Conservation (phyloP, 306 rosid genomes). For the Citrullus colocynthis region DNA sequence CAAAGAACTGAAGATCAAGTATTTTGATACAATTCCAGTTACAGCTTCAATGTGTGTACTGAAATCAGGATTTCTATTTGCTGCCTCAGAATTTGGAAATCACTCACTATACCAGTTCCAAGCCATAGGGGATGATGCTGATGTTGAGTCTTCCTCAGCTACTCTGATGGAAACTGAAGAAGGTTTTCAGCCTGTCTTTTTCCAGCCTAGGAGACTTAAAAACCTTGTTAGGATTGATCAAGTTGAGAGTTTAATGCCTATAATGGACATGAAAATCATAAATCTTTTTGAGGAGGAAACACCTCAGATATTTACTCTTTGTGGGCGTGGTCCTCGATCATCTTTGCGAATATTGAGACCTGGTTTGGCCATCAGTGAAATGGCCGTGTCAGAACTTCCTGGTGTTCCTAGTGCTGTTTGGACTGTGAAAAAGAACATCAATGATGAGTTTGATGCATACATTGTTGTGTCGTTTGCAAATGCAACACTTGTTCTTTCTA, state of each 20-base stretch:
- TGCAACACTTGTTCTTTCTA: conserved; percentile 90
- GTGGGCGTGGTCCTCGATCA: conserved; percentile 95
- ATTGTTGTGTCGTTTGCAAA: conserved; percentile 90
- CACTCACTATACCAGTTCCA: conserved; percentile 81
- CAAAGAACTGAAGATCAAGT: conserved; percentile 64
- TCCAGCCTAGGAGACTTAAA: conserved; percentile 72
- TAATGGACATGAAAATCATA: conserved; percentile 83
- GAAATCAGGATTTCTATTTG: conserved; percentile 79
- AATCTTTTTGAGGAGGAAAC: conserved; percentile 95
- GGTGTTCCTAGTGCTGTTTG: conserved; percentile 92
- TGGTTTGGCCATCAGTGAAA: conserved; percentile 94
- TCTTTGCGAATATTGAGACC: conserved; percentile 88
- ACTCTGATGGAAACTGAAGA: conserved; percentile 77
- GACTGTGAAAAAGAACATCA: conserved; percentile 91
- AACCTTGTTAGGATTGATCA: conserved; percentile 94
- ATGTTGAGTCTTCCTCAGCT: conserved; percentile 82
- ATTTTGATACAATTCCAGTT: conserved; percentile 90
- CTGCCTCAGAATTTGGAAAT: conserved; percentile 91
- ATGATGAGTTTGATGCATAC: conserved; percentile 89
- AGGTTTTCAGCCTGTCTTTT: conserved; percentile 88
- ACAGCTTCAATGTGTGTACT: conserved; percentile 91
- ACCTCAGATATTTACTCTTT: conserved; percentile 84
- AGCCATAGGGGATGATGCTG: conserved; percentile 85
- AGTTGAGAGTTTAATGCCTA: conserved; percentile 88
- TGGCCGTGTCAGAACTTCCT: conserved; percentile 99